These are phyloP conservation scores for Geranium incanum DNA, from an alignment of 441 rosid species.

Conservation along the genomic window DNA sequence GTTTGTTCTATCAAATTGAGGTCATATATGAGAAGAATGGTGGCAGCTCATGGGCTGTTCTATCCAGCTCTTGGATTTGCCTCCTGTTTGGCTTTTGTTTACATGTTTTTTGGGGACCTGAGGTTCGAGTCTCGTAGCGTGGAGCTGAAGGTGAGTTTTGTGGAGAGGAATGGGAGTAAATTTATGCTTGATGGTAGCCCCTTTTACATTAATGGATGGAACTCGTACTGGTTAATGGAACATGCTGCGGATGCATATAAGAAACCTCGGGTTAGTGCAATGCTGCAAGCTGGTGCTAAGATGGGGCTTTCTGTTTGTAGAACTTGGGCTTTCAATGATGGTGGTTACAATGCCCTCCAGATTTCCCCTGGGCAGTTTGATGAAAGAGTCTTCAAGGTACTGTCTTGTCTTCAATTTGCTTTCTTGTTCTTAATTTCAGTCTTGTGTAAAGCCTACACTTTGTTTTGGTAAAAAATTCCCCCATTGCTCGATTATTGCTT, in stretches of 20 bases:
- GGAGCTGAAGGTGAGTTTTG: conserved; percentile 45
- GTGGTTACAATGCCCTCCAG: conserved; percentile 83
- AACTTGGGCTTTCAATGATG: conserved; percentile 96
- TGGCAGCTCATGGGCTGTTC: conserved; percentile 43
- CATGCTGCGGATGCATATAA: conserved; percentile 63
- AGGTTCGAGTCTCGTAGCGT: conserved; percentile 26
- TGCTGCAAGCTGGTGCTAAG: conserved; percentile 72
- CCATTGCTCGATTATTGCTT: no score
- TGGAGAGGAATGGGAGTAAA: conserved; percentile 60
- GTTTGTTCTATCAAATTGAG: conserved; percentile 12
- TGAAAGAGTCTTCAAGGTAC: conserved; percentile 81
- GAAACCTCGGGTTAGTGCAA: conserved; percentile 52
- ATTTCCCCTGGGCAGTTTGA: conserved; percentile 82
- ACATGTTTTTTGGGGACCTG: conserved; percentile 69
- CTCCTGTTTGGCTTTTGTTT: conserved; percentile 58
- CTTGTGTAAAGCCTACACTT: no score
- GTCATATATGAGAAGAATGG: conserved; percentile 29
- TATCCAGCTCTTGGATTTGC: conserved; percentile 74
- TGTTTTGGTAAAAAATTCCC: no score
- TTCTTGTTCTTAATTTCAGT: neutral
- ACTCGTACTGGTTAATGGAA: conserved; percentile 93
- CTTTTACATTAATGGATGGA: conserved; percentile 81
- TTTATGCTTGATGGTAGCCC: conserved; percentile 56
- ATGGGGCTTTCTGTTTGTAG: conserved; percentile 93
- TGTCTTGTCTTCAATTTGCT: neutral